A percentile compares a stretch with the other conserved stretches of the same genome.
Conservation (phyloP, 1,284 basidiomycete genomes). For the Mycena citricolor region DNA sequence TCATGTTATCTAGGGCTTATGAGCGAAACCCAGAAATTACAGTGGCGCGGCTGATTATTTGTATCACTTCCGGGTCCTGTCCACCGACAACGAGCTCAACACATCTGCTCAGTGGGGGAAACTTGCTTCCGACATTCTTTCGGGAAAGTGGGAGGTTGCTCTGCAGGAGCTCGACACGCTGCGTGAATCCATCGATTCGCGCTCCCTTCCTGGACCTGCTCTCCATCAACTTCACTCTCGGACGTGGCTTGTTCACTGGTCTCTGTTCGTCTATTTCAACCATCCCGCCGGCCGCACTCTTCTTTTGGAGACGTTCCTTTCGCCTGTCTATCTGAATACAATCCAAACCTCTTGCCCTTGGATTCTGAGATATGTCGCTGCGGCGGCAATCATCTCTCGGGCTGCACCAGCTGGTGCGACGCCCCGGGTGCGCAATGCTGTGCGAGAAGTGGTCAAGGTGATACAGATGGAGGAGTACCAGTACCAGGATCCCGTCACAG, state of each 20-base stretch:
- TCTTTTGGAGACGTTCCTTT: conserved; percentile 94
- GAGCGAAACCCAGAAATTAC: conserved; percentile 83
- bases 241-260: conserved; percentile 98
- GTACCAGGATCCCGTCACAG: conserved; percentile 91
- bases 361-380: conserved; percentile 93
- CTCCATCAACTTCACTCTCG: conserved; percentile 90
- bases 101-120: conserved; percentile 98
- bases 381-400: conserved; percentile 86
- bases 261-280: conserved; percentile 98
- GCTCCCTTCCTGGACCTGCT: conserved; percentile 53
- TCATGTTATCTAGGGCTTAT: no score
- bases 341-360: conserved; percentile 96
- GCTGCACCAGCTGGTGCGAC: conserved; percentile 46
- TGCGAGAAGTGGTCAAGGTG: conserved; percentile 87
- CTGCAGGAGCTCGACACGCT: conserved; percentile 93
- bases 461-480: conserved; percentile 94
- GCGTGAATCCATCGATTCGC: conserved; percentile 87
- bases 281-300: conserved; percentile 90
- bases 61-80: conserved; percentile 97
- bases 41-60: conserved; percentile 95
- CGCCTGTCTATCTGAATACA: conserved; percentile 95
- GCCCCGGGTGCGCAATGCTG: conserved; percentile 76
- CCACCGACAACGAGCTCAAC: conserved; percentile 88
- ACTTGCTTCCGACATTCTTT: conserved; percentile 93
- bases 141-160: conserved; percentile 92